Evolutionary conservation across 306 rosid species (phyloP).

Genomic region (Vigna nakashimae): DNA sequence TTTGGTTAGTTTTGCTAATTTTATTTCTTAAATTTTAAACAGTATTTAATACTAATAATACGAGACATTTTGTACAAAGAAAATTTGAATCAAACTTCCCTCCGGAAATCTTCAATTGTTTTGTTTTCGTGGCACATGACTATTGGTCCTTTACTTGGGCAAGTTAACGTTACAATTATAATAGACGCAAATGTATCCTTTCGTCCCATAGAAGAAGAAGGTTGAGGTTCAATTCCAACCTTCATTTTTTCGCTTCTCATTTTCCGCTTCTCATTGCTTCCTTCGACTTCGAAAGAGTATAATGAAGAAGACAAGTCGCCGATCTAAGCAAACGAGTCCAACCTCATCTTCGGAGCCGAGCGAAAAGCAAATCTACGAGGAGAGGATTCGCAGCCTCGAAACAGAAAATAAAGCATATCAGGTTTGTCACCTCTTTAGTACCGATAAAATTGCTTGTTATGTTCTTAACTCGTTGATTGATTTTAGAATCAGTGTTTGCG

Average conservation of each 20-base stretch:
- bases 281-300: conserved; percentile 5
- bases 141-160: neutral
- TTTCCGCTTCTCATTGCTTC: neutral
- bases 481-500: conserved; percentile 1
- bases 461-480: neutral
- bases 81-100: conserved; percentile 68
- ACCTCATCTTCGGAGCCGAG: conserved; percentile 44
- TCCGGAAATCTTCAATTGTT: conserved; percentile 43
- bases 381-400: conserved; percentile 66
- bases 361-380: conserved; percentile 48
- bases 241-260: too few species aligned
- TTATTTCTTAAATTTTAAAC: too few species aligned
- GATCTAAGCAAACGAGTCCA: conserved; percentile 67
- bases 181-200: neutral
- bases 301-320: conserved; percentile 77
- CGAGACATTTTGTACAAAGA: conserved; percentile 28
- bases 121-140: conserved; percentile 29
- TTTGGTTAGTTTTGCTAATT: too few species aligned
- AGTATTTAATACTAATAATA: too few species aligned
- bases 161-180: conserved; percentile 1
- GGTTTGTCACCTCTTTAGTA: conserved; percentile 46
- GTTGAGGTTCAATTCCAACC: neutral
- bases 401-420: conserved; percentile 63
- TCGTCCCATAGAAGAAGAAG: neutral
- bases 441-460: neutral